A percentile compares a stretch with the other conserved stretches of the same genome.
phyloP scores from a whole-genome alignment of 768 basidiomycete genomes.

The Cystoderma amianthinum region DNA sequence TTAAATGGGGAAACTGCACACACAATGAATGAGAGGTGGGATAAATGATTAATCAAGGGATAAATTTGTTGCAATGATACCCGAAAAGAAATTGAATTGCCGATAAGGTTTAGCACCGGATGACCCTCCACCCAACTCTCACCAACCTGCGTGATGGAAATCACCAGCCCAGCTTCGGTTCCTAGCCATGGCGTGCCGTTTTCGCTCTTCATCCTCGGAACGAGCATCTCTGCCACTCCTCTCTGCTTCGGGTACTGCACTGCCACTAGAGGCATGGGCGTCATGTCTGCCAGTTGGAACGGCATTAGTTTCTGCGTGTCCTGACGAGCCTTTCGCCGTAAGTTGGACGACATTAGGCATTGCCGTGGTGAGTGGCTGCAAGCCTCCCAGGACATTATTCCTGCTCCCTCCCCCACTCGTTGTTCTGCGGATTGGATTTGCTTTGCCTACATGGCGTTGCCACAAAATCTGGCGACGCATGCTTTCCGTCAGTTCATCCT shows the following conservation, averaged over 20 bases:
- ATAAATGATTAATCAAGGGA: neutral
- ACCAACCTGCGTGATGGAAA: slow-evolving; percentile 65
- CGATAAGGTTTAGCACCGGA: neutral
- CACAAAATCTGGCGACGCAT: slow-evolving; percentile 75
- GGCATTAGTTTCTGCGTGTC: slow-evolving; percentile 5
- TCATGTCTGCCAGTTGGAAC: slow-evolving; percentile 8
- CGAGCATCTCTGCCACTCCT: slow-evolving; percentile 10
- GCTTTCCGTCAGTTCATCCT: slow-evolving; percentile 81
- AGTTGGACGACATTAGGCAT: slow-evolving; percentile 34
- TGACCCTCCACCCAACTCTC: slow-evolving; percentile 3
- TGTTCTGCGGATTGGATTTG: slow-evolving; percentile 28
- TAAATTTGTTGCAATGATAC: too few species aligned
- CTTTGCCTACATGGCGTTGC: slow-evolving; percentile 64
- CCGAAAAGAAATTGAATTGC: neutral
- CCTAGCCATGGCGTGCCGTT: slow-evolving; percentile 40
- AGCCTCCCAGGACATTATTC: slow-evolving; percentile 13
- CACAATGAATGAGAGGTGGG: neutral
- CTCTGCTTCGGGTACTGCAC: slow-evolving; percentile 3
- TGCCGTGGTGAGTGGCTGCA: slow-evolving; percentile 21
- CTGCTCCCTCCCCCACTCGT: slow-evolving; percentile 16
- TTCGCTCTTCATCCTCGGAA: slow-evolving; percentile 28
- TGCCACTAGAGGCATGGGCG: slow-evolving; percentile 8
- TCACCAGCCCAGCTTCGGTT: slow-evolving; percentile 68
- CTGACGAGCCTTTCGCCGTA: slow-evolving; percentile 24
- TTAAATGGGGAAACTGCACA: neutral